Evolutionary conservation across 2,329 filamentous ascomycete genomes (phyloP), one percentile per base, ranked within the genome.

Genomic region (Botrytis aclada): DNA sequence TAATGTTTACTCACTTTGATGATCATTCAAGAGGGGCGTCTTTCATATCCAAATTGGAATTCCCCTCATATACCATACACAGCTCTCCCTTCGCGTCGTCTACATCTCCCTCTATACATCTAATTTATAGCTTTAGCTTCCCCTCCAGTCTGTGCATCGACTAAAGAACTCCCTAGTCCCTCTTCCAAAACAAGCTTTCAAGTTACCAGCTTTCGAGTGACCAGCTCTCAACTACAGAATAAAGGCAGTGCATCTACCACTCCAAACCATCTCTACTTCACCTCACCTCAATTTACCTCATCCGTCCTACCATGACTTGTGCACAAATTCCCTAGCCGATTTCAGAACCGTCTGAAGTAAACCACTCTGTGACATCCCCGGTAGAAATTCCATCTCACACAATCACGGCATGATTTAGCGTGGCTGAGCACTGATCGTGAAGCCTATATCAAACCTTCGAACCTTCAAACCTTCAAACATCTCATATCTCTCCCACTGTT

Each of bases 231-330:
- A 65, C 1, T 25, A 2, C 43, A n/a, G 29, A 65, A 51, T 22
- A 5, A 32, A 25, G 29, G 45, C n/a, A 34, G 43, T 25, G 22
- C 12, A 20, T 4, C 12, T 1, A 65, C 20, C 12, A 34, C 32
- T 37, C 63, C 63, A 65, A 65, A 65, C 63, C 43, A 65, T 47
- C 29, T 43, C 32, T 39, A 39, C 34, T 25, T 47, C 63, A 65
- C 37, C 60, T 47, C 63, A 47, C 6, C 29, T 10, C 43, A 47
- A 5, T 29, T 34, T 43, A 34, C 12, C 41, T n/a, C 63, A 47
- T 5, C 22, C 29, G 7, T 18, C 56, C 29, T 22, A 58, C 32
- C 56, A 58, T 58, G 41, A 32, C n/a, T 32, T 43, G 12, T n/a
- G n/a, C 39, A 45, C 22, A 22, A 20, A 22, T 29, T 32, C 4